A percentile compares a stretch with the other conserved stretches of the same genome.
Conservation (phyloP, 495 filamentous ascomycete species). For the Penicillium mononematosum region DNA sequence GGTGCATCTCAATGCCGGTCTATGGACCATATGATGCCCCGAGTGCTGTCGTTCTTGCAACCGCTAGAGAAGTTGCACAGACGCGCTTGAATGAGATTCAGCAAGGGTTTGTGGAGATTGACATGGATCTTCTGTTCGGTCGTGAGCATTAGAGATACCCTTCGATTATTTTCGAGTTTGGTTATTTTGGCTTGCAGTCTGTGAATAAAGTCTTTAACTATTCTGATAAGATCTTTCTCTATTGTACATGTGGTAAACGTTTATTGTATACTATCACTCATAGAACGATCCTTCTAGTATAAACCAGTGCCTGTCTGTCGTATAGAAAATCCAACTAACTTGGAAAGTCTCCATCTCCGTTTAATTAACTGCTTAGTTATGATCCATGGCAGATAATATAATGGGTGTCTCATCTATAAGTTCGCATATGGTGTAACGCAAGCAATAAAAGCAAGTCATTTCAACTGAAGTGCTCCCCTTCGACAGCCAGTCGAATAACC, state of each 20-base stretch:
- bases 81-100: neutral
- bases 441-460: constrained; percentile 4
- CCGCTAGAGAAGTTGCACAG: neutral
- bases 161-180: neutral
- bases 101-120: neutral
- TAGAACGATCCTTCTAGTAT: too few species aligned
- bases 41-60: neutral
- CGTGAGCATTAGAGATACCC: neutral
- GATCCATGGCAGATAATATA: neutral
- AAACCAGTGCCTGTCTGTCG: too few species aligned
- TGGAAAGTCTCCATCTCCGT: neutral
- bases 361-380: neutral
- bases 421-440: too few species aligned
- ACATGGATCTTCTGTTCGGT: neutral
- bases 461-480: constrained; percentile 18
- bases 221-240: neutral
- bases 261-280: too few species aligned
- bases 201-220: neutral
- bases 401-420: neutral
- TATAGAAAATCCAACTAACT: too few species aligned
- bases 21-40: neutral
- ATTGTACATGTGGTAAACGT: too few species aligned
- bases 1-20: neutral
- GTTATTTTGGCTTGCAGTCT: neutral
- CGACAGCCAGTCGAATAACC: constrained; percentile 16